Base-by-base conservation (phyloP, 352 stramenopile species). In the Pythium guiyangense region DNA sequence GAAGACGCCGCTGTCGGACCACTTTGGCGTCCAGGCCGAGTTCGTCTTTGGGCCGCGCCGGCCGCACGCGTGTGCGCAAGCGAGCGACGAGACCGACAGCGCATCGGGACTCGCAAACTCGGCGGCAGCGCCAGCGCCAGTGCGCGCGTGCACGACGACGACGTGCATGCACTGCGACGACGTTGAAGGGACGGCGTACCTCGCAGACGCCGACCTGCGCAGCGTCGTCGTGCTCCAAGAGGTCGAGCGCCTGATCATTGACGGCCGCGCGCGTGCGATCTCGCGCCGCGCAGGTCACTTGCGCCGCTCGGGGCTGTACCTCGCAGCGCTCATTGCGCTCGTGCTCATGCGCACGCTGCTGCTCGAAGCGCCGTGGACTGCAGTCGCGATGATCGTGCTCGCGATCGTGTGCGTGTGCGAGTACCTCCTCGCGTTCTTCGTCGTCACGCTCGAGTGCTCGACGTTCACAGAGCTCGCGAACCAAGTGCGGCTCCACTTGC, bases 381-480 rank as follows among this genome's bases (percentile, higher is more conserved):
- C 27, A 54, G 63, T 12, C 53, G 68, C n/a, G 54, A 59, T 82
- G 12, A 49, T 84, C 57, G 37, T 78, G 6, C 47, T 82, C 18
- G 48, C 61, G 5, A 49, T 86, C 47, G 66, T 68, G 22, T 69
- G 65, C 14, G 39, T 82, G 45, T 57, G 76, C 43, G 78, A 90
- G 61, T 92, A 92, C 68, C 57, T 88, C 26, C 59, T 92, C 40
- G 70, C 80, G 37, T 90, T 92, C 68, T 92, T 83, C 66, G 81
- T 90, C 52, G 64, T 90, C 43, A 90, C 83, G 42, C 78, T 90
- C 46, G 83, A 92, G 69, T 88, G 78, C 63, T 90, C 83, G 50
- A 80, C 76, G 40, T 92, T 92, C 66, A 90, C 77, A 17, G 80
- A 92, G 63, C 60, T 92, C 12, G 63, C 64, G 31, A 90, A 84